Percentiles rank a stretch among this genome's conserved stretches.
phyloP scores from a whole-genome alignment of 331 rosid genomes.

The Rosa hybrid region DNA sequence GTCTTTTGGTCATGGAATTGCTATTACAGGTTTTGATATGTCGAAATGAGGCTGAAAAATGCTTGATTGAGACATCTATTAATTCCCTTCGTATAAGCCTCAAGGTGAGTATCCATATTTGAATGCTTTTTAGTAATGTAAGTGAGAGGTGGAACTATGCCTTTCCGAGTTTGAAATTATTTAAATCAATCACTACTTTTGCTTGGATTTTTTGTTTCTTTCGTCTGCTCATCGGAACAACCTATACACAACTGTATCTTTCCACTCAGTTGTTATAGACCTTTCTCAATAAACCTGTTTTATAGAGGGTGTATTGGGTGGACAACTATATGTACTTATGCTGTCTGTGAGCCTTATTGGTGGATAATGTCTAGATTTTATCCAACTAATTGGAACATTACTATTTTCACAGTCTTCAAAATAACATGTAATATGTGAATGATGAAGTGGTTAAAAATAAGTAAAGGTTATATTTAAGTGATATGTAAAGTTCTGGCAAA shows the following conservation, averaged over 20 bases:
- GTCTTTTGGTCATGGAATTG: conserved; percentile 17
- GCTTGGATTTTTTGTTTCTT: background rate
- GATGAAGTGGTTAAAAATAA: background rate
- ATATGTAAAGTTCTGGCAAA: background rate
- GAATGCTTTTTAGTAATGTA: background rate
- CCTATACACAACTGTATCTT: background rate
- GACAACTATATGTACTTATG: background rate
- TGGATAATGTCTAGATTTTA: background rate
- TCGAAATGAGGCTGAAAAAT: conserved; percentile 93
- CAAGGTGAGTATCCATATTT: conserved; percentile 53
- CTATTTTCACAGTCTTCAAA: background rate
- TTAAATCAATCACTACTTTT: background rate
- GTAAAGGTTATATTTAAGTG: background rate
- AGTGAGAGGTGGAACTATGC: background rate
- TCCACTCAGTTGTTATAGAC: background rate
- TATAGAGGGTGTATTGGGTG: background rate
- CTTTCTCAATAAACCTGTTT: background rate
- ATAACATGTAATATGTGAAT: background rate
- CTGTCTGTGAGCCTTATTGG: background rate
- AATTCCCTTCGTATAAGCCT: conserved; percentile 95
- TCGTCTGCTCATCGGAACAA: background rate
- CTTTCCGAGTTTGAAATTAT: background rate
- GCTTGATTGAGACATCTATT: conserved; percentile 89
- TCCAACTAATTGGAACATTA: background rate
- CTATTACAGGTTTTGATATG: conserved; percentile 83